Evolutionary conservation across 768 basidiomycete species (phyloP), one percentile per base, ranked within the genome.

Genomic region (Macrocybe gigantea): DNA sequence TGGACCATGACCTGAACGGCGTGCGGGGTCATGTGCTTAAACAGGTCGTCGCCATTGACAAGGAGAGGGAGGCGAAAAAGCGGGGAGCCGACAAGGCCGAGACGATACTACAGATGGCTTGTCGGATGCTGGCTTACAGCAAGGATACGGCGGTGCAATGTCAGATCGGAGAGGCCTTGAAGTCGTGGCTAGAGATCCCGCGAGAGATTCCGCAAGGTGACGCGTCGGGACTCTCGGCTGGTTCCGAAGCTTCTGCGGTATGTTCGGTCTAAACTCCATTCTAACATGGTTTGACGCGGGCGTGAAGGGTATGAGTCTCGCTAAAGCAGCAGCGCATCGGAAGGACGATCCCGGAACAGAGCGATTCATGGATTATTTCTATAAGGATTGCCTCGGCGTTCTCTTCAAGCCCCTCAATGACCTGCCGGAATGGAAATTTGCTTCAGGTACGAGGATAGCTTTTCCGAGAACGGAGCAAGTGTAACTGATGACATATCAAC

Each of bases 331-430:
- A 8, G 49, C 70, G 31, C 22, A 22, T 22, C 81, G 84, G 46
- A 92, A 88, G 63, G 93, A 95, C 53, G 89, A 92, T 45, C 85
- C 88, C 5, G 78, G 81, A 33, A 85, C 85, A 1, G 96, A 98
- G 63, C 79, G 82, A 48, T 99, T 93, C 72, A 72, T 94, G 60
- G 87, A 93, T 35, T 91, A 92, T 63, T 95, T 97, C 65, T 97
- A 97, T 70, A 91, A 92, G 64, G 73, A 79, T 39, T 90, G 86
- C 60, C 71, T 85, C 50, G 67, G 76, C n/a, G 74, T 75, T n/a
- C 69, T 99, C 44, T 85, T 92, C 69, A 81, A 79, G 60, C 94
- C 96, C 5, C 68, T 96, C 38, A 62, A 69, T 56, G 71, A 90
- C 47, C 69, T 96, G 22, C 80, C 88, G 3, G 88, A 90, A 55